Evolutionary conservation across 1,139 yeast species (phyloP).

Genomic region (Taphrina wiesneri): DNA sequence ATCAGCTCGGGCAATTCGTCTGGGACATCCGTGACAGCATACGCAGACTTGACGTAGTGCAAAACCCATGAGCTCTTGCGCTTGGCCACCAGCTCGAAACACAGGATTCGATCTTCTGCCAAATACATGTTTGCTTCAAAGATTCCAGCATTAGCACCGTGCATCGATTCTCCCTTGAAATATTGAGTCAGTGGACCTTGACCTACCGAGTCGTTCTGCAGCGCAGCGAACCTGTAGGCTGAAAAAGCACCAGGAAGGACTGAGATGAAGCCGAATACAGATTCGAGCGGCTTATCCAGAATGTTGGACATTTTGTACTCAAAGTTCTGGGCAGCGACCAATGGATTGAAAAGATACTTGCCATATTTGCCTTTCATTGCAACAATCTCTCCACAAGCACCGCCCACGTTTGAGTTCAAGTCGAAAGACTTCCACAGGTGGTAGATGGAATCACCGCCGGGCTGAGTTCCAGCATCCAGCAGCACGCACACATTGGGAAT

Average conservation of each 20-base stretch:
- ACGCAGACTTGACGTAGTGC: slow-evolving; percentile 71
- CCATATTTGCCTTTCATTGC: slow-evolving; percentile 64
- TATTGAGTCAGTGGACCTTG: slow-evolving; percentile 75
- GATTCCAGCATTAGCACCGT: slow-evolving; percentile 60
- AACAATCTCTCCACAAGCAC: slow-evolving; percentile 83
- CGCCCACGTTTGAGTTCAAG: slow-evolving; percentile 69
- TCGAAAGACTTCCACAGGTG: slow-evolving; percentile 75
- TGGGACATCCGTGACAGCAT: slow-evolving; percentile 84
- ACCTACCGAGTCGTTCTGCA: slow-evolving; percentile 62
- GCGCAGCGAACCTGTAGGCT: slow-evolving; percentile 74
- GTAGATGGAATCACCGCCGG: slow-evolving; percentile 69
- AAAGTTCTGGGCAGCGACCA: slow-evolving; percentile 81
- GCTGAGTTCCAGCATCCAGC: slow-evolving; percentile 79
- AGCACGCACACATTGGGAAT: slow-evolving; percentile 70
- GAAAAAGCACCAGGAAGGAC: slow-evolving; percentile 86
- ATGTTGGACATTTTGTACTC: slow-evolving; percentile 82
- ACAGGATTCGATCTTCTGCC: slow-evolving; percentile 80
- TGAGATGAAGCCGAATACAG: slow-evolving; percentile 76
- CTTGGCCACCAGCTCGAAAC: slow-evolving; percentile 82
- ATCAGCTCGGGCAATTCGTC: slow-evolving; percentile 70
- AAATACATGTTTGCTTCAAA: slow-evolving; percentile 82
- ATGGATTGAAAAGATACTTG: slow-evolving; percentile 62
- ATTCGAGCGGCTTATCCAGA: slow-evolving; percentile 79
- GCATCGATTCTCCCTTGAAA: slow-evolving; percentile 74
- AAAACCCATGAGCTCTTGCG: slow-evolving; percentile 60